These are phyloP conservation scores for Fusarium bactridioides DNA, from an alignment of 2,329 filamentous ascomycete genomes.

Conservation along the genomic window DNA sequence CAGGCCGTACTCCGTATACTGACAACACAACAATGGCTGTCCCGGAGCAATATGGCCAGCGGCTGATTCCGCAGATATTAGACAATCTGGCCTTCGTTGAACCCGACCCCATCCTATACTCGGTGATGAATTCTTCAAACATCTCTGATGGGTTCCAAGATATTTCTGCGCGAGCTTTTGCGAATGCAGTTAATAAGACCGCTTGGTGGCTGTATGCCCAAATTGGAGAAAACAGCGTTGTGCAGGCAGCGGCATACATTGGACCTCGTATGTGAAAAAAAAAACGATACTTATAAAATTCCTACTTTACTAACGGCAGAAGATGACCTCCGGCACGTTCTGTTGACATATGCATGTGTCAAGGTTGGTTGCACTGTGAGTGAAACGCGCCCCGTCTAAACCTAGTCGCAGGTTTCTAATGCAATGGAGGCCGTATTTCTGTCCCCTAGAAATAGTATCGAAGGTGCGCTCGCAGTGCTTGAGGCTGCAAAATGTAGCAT, in stretches of 20 bases:
- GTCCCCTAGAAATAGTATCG: neutral
- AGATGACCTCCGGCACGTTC: neutral
- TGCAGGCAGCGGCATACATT: neutral
- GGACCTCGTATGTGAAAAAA: neutral
- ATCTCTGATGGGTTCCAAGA: neutral
- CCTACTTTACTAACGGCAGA: neutral
- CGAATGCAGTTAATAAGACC: neutral
- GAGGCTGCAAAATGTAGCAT: neutral
- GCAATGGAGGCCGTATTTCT: neutral
- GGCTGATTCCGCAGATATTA: neutral
- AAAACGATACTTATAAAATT: neutral
- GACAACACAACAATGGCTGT: neutral
- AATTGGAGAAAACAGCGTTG: neutral
- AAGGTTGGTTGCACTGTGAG: neutral
- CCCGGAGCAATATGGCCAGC: neutral
- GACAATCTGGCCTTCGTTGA: neutral
- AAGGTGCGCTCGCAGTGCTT: neutral
- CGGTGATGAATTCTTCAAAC: neutral
- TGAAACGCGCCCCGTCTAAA: neutral
- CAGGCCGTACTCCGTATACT: neutral
- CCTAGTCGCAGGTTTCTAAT: neutral
- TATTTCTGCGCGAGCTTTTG: neutral
- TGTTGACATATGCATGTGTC: neutral
- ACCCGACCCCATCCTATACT: neutral
- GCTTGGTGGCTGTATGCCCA: neutral